Conservation (phyloP, 2,329 filamentous ascomycete genomes). For the Aaosphaeria arxii region DNA sequence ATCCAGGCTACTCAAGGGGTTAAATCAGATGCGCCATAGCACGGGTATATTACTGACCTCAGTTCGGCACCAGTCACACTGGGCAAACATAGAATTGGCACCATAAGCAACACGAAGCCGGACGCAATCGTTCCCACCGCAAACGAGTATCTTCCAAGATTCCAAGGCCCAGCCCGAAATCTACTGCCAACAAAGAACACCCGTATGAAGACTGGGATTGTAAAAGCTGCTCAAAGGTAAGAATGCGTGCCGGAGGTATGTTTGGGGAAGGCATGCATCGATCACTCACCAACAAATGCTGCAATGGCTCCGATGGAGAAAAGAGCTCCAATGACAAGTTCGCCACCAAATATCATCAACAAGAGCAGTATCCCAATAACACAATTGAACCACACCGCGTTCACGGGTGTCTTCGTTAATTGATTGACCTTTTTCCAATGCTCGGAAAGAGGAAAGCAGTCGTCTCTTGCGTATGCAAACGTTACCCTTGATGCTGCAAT, state of each 20-base stretch:
- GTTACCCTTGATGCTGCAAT: constrained; percentile 65
- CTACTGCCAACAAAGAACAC: constrained; percentile 59
- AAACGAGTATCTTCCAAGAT: constrained; percentile 59
- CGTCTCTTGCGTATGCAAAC: constrained; percentile 71
- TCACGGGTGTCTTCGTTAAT: constrained; percentile 63
- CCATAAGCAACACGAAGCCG: constrained; percentile 62
- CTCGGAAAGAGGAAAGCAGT: constrained; percentile 61
- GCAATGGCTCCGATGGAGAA: constrained; percentile 70
- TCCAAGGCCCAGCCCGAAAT: constrained; percentile 67
- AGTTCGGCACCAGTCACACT: constrained; percentile 55
- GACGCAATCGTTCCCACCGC: constrained; percentile 57
- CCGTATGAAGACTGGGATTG: constrained; percentile 57
- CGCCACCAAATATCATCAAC: constrained; percentile 64
- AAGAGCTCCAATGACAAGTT: constrained; percentile 62
- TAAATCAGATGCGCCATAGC: constrained; percentile 3
- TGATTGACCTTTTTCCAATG: constrained; percentile 61
- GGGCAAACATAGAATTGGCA: constrained; percentile 67
- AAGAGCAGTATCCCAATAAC: constrained; percentile 58
- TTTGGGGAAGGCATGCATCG: background rate
- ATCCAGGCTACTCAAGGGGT: constrained; percentile 32
- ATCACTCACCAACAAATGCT: constrained; percentile 54
- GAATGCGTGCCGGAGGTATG: background rate
- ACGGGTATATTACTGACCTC: constrained; percentile 31
- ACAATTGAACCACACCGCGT: constrained; percentile 67
- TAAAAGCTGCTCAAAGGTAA: constrained; percentile 41